These are phyloP conservation scores for Lentinula edodes DNA, from an alignment of 768 basidiomycete genomes.

Conservation along the genomic window DNA sequence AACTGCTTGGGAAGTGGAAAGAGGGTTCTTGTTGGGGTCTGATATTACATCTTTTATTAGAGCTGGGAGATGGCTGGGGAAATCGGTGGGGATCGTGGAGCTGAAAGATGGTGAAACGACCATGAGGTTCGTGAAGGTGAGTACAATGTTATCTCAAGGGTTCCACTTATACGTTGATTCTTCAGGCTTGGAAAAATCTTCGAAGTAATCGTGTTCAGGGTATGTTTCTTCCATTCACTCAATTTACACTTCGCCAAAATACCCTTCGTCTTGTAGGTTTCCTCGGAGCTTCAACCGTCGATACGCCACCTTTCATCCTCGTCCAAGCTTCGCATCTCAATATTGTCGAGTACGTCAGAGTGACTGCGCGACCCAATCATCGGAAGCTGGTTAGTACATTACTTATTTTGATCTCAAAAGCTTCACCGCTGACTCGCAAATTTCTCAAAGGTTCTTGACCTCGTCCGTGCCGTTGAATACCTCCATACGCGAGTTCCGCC, in stretches of 20 bases:
- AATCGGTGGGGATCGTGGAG: constrained; percentile 3
- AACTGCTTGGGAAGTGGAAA: neutral
- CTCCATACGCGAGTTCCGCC: constrained; percentile 5
- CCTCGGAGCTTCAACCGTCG: constrained; percentile 6
- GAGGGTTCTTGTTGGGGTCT: constrained; percentile 1
- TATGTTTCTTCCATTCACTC: neutral
- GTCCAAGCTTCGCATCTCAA: constrained; percentile 1
- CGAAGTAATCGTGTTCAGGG: constrained; percentile 7
- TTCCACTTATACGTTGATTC: neutral
- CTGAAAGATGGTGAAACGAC: constrained; percentile 2
- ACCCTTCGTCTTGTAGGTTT: neutral
- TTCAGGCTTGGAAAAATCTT: neutral
- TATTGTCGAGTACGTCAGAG: neutral
- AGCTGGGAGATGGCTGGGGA: constrained; percentile 2
- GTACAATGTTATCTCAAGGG: neutral
- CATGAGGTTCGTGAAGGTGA: neutral
- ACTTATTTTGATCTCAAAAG: too few species aligned
- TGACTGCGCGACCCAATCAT: neutral
- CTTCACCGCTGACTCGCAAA: neutral
- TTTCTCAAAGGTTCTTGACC: neutral
- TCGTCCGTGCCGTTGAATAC: constrained; percentile 2
- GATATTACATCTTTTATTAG: neutral
- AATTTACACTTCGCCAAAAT: neutral
- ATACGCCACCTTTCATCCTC: constrained; percentile 3
- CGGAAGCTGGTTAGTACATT: neutral